Evolutionary conservation across 1,284 basidiomycete species (phyloP), one percentile per base, ranked within the genome.

Genomic region (Stereum hirsutum): DNA sequence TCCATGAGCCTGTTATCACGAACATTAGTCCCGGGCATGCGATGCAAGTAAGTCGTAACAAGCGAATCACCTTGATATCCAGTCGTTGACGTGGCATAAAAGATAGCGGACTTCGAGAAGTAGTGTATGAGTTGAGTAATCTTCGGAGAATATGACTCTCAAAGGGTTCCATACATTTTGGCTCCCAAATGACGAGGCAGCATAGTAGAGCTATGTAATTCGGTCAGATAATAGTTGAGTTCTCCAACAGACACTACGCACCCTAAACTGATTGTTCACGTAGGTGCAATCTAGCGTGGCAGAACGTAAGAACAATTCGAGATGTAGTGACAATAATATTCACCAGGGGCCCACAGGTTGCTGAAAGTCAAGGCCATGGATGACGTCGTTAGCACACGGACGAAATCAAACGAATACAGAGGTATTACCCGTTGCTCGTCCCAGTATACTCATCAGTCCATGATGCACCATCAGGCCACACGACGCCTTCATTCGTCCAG

Each of bases 251-350:
- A n/a, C n/a, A n/a, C n/a, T n/a, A n/a, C n/a, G n/a, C n/a, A n/a
- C n/a, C n/a, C n/a, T 60, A 56, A 75, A 77, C 44, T 65, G 50
- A 2, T 68, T 66, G 34, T 68, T 60, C 25, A 59, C 27, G 50
- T 69, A 68, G 2, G 63, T 66, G 52, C 74, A 78, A 47, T 76
- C n/a, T n/a, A n/a, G n/a, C n/a, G n/a, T n/a, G n/a, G n/a, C n/a
- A n/a, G n/a, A n/a, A n/a, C n/a, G n/a, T n/a, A n/a, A n/a, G n/a
- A n/a, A n/a, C n/a, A n/a, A n/a, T n/a, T n/a, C n/a, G n/a, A n/a
- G n/a, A n/a, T n/a, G n/a, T n/a, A n/a, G n/a, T n/a, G n/a, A n/a
- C n/a, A n/a, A n/a, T n/a, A n/a, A n/a, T n/a, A n/a, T n/a, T n/a
- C n/a, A n/a, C n/a, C 74, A 2, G 74, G 74, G 1, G 73, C 74